Evolutionary conservation across 306 rosid species (phyloP).

Genomic region (Argentina anserina): DNA sequence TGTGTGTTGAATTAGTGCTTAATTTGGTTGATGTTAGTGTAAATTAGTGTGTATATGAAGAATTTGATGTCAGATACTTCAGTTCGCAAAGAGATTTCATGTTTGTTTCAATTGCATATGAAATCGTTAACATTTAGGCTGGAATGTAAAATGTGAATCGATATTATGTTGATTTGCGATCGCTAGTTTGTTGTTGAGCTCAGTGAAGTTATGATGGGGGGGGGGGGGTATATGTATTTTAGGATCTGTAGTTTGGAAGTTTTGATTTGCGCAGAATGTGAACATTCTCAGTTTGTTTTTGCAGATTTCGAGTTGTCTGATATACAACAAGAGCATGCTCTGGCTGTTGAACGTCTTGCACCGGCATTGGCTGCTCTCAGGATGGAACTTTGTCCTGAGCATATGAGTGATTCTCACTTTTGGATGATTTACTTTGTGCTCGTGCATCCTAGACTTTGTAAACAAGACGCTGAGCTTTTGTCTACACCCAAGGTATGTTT

Average conservation of each 20-base stretch:
- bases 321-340: conserved; percentile 82
- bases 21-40: neutral
- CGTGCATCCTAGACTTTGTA: conserved; percentile 61
- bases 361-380: conserved; percentile 76
- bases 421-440: conserved; percentile 89
- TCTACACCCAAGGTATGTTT: conserved; percentile 74
- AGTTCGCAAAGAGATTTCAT: neutral
- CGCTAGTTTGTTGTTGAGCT: neutral
- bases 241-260: neutral
- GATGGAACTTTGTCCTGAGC: conserved; percentile 79
- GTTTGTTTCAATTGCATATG: neutral
- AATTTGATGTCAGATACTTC: neutral
- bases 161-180: neutral
- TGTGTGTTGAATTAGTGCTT: neutral
- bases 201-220: neutral
- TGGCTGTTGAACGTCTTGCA: conserved; percentile 72
- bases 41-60: neutral
- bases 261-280: neutral
- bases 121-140: neutral
- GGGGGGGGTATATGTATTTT: neutral
- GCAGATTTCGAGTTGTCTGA: conserved; percentile 80
- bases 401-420: conserved; percentile 73
- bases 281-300: conserved; percentile 1
- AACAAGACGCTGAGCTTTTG: conserved; percentile 56
- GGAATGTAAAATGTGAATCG: neutral